Conservation (phyloP, 2,329 filamentous ascomycete species). For the Aspergillus terreus region DNA sequence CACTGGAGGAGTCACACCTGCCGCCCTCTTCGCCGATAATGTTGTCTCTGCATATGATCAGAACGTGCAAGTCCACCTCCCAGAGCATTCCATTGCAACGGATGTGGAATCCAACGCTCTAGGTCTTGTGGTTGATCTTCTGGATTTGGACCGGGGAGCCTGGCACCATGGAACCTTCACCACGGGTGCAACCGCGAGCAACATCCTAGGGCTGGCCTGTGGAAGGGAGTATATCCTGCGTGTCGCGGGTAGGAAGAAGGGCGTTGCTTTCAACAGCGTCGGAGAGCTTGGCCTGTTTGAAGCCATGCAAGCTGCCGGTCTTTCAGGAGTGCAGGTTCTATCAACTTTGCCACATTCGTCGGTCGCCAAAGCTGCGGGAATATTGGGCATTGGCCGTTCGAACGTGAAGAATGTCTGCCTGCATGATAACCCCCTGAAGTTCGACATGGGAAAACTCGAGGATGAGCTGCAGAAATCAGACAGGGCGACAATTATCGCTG, state of each 20-base stretch:
- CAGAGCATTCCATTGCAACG: constrained; percentile 69
- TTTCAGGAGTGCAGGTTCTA: constrained; percentile 69
- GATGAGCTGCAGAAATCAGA: constrained; percentile 50
- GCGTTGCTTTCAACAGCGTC: constrained; percentile 44
- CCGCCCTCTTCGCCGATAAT: constrained; percentile 77
- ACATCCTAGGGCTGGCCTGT: constrained; percentile 63
- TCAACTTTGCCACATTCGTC: constrained; percentile 83
- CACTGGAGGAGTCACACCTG: constrained; percentile 74
- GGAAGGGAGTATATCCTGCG: constrained; percentile 60
- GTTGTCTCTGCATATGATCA: constrained; percentile 79
- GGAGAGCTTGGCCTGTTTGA: constrained; percentile 67
- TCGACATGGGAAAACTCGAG: constrained; percentile 67
- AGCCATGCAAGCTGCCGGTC: constrained; percentile 61
- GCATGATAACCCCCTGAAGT: constrained; percentile 57
- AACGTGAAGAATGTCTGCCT: constrained; percentile 60
- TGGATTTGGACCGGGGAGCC: constrained; percentile 53
- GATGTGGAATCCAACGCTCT: constrained; percentile 72
- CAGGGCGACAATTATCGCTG: constrained; percentile 68
- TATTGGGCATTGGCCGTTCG: constrained; percentile 72
- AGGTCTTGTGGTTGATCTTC: constrained; percentile 63
- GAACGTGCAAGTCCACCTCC: constrained; percentile 78
- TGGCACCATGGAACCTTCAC: constrained; percentile 79
- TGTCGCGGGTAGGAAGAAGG: constrained; percentile 39
- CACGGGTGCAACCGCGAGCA: constrained; percentile 66
- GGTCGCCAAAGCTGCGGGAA: constrained; percentile 74